Base-by-base conservation (phyloP, 257 asterid genomes). In the Jasminum sambac region DNA sequence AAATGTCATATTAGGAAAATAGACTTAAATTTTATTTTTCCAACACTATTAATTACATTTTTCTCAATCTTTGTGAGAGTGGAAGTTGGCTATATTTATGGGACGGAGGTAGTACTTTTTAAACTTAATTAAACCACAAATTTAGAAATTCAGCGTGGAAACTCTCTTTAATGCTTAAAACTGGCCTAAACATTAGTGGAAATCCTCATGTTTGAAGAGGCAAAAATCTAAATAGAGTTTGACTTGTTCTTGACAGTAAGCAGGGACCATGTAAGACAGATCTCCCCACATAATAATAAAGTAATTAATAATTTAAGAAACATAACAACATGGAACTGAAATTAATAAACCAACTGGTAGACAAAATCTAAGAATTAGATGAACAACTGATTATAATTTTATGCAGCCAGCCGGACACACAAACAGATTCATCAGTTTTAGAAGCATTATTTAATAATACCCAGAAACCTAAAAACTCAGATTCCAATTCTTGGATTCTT, bases 391-490 rank as follows among this genome's bases (percentile, higher is more conserved):
- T 19, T 16, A 71, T 64, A 66, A n/a, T 19, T 75, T 64, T 62
- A 66, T 66, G 66, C 71, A 68, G 74, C 74, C 82, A 78, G 74
- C 69, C 76, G 72, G 82, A 77, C 89, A 85, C 59, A 48, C 75
- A 73, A 85, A 73, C 86, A 79, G 69, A 60, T 79, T 36, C 38
- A 74, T 25, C 84, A 80, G 77, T 68, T 75, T 66, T 66, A 24
- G 62, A 66, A 68, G 37, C 76, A 66, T 24, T 19, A 12, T 63
- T 70, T 74, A 66, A 59, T 19, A 11, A 41, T 52, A 41, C 73
- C 90, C 66, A 77, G 74, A 68, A 79, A 71, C 70, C 59, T 25
- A 60, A 43, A 43, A 41, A 55, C 42, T 50, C 48, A 39, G 74
- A 70, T 69, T 72, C 73, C 50, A 61, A 42, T 23, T 71, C 48